Evolutionary conservation across 345 rosid species (phyloP).

Genomic region (Citrus medica): DNA sequence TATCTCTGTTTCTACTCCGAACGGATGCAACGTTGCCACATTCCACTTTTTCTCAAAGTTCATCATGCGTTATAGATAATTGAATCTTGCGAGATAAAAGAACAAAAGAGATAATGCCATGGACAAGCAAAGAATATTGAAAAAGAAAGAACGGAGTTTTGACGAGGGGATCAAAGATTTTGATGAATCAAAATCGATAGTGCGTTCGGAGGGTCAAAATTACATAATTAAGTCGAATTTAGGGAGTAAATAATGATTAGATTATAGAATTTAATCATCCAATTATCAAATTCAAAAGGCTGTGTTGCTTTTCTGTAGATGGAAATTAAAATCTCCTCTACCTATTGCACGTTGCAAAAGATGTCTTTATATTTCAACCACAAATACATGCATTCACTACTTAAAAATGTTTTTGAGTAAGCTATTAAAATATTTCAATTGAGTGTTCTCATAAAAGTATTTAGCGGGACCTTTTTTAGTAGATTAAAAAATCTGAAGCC

Average conservation of each 20-base stretch:
- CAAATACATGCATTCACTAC: background rate
- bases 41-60: background rate
- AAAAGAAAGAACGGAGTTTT: background rate
- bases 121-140: slow-evolving; percentile 2
- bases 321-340: background rate
- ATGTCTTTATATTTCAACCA: background rate
- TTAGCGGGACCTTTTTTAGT: too few relatives aligned
- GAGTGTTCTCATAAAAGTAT: too few relatives aligned
- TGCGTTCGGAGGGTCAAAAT: background rate
- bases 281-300: background rate
- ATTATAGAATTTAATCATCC: background rate
- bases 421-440: too few relatives aligned
- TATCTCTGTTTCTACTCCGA: background rate
- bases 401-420: background rate
- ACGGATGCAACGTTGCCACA: background rate
- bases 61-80: background rate
- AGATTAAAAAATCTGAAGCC: background rate
- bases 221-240: background rate
- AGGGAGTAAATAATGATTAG: background rate
- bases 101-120: background rate
- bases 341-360: background rate
- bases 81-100: background rate
- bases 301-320: too few relatives aligned
- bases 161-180: background rate
- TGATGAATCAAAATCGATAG: background rate